These are phyloP conservation scores for Xylaria sp. DNA, from an alignment of 2,329 filamentous ascomycete genomes.

Conservation along the genomic window DNA sequence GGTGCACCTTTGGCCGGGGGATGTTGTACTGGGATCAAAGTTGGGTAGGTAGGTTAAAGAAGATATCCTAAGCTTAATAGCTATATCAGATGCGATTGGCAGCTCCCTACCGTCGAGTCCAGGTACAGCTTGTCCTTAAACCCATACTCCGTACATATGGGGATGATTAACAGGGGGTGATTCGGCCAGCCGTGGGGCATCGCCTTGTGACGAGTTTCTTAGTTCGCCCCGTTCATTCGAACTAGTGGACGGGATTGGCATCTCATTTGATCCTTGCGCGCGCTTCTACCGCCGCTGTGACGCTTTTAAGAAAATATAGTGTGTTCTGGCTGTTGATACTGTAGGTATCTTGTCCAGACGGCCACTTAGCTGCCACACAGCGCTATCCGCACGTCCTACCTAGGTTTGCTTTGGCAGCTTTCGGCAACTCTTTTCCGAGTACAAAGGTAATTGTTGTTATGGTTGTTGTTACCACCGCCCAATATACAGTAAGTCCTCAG, in stretches of 20 bases:
- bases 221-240: conserved; percentile 27
- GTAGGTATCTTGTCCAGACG: conserved; percentile 13
- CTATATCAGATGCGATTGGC: background rate
- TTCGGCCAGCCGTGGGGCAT: conserved; percentile 27
- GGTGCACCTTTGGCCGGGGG: too few species aligned
- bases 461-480: background rate
- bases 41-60: background rate
- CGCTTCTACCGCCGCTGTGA: conserved; percentile 22
- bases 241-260: conserved; percentile 22
- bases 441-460: background rate
- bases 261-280: conserved; percentile 25
- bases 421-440: conserved; percentile 4
- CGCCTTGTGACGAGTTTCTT: conserved; percentile 29
- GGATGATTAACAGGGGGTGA: conserved; percentile 20
- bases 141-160: background rate
- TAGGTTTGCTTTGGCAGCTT: conserved; percentile 12
- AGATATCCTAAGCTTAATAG: background rate
- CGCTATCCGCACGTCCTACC: too few species aligned
- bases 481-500: background rate
- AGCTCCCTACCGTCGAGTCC: background rate
- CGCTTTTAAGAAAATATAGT: conserved; percentile 11
- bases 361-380: background rate
- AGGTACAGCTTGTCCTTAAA: background rate
- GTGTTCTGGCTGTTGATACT: conserved; percentile 12
- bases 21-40: too few species aligned